Evolutionary conservation across 352 stramenopile genomes (phyloP).

Genomic region (Phytophthora colocasiae): DNA sequence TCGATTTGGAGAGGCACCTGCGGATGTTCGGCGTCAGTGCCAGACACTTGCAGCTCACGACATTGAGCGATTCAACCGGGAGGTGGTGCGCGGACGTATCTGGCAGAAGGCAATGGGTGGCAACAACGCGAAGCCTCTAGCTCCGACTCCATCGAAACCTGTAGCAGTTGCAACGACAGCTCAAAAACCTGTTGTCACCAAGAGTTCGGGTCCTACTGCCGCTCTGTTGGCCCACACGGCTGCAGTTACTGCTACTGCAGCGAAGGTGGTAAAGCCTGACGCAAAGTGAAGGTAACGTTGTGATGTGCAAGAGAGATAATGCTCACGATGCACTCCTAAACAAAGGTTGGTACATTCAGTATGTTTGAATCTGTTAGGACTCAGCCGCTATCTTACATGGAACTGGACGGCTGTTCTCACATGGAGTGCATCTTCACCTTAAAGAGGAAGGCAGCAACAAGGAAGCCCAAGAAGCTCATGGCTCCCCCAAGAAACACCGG

Average conservation of each 20-base stretch:
- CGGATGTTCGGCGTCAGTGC: slow-evolving; percentile 44
- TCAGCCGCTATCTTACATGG: too few species aligned
- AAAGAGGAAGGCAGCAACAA: slow-evolving; percentile 43
- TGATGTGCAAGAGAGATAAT: not conserved
- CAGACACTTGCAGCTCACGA: slow-evolving; percentile 57
- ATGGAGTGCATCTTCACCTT: slow-evolving; percentile 54
- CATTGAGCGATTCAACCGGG: slow-evolving; percentile 65
- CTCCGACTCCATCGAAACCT: not conserved
- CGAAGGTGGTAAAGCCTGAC: slow-evolving; percentile 11
- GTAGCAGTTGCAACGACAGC: not conserved
- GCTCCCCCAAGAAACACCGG: too few species aligned
- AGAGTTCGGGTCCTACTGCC: slow-evolving; percentile 16
- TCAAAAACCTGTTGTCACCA: not conserved
- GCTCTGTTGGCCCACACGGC: slow-evolving; percentile 29
- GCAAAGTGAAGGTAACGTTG: slow-evolving; percentile 3
- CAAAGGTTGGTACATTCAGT: slow-evolving; percentile 8
- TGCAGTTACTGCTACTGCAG: slow-evolving; percentile 20
- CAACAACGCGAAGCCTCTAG: slow-evolving; percentile 3
- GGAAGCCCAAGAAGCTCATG: slow-evolving; percentile 42
- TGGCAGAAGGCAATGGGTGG: slow-evolving; percentile 62
- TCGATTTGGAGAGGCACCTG: slow-evolving; percentile 37
- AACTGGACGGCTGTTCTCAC: slow-evolving; percentile 19
- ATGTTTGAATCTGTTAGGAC: not conserved
- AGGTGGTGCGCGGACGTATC: slow-evolving; percentile 60
- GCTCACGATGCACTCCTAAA: slow-evolving; percentile 2